A percentile compares a stretch with the other conserved stretches of the same genome.
Evolutionary conservation across 1,284 basidiomycete species (phyloP).

Genomic region (Cryptococcus wingfieldii): DNA sequence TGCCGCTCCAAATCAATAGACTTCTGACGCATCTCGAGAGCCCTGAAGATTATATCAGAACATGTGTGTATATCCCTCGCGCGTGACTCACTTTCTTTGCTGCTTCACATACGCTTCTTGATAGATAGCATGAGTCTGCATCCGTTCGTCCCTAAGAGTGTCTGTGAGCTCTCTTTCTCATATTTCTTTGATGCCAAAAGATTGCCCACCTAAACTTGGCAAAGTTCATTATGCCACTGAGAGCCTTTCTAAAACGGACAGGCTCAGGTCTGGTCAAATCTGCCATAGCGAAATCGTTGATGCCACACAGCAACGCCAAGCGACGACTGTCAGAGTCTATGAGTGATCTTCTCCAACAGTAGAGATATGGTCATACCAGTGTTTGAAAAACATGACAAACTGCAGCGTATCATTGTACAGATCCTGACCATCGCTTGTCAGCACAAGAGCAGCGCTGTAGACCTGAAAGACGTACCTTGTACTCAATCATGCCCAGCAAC

Average conservation of each 20-base stretch:
- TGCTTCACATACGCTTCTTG: constrained; percentile 23
- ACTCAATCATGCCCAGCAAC: constrained; percentile 52
- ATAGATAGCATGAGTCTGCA: constrained; percentile 16
- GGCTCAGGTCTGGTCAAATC: constrained; percentile 70
- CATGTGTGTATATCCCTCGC: neutral
- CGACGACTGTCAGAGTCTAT: constrained; percentile 52
- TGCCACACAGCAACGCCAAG: constrained; percentile 66
- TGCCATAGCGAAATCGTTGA: constrained; percentile 68
- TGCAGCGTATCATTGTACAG: constrained; percentile 58
- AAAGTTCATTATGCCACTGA: constrained; percentile 88
- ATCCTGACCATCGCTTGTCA: constrained; percentile 53
- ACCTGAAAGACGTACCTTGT: constrained; percentile 51
- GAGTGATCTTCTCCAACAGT: neutral
- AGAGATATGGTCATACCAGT: constrained; percentile 54
- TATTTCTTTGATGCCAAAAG: neutral
- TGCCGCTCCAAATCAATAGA: constrained; percentile 56
- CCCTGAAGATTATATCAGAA: constrained; percentile 11
- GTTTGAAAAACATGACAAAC: constrained; percentile 62
- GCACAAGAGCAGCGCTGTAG: neutral
- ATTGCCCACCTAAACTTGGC: constrained; percentile 65
- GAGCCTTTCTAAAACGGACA: constrained; percentile 63
- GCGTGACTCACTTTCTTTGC: constrained; percentile 26
- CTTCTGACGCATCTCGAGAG: constrained; percentile 53
- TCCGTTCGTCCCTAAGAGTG: constrained; percentile 27
- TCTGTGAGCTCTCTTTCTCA: neutral